These are phyloP conservation scores for Annulohypoxylon bovei DNA, from an alignment of 495 filamentous ascomycete species.

Conservation along the genomic window DNA sequence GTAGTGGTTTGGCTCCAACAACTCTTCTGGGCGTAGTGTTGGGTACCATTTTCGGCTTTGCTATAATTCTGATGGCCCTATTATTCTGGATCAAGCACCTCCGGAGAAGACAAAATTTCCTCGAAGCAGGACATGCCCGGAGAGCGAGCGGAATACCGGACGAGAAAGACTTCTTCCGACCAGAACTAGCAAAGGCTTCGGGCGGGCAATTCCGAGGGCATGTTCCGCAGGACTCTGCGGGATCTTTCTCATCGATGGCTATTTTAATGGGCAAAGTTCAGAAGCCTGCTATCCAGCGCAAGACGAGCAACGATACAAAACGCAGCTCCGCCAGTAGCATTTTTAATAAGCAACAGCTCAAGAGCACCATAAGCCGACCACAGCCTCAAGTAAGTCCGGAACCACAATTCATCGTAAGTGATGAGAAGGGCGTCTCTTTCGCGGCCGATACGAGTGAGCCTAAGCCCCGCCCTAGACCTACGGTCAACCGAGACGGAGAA, in stretches of 20 bases:
- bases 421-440: constrained; percentile 57
- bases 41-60: constrained; percentile 78
- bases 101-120: constrained; percentile 54
- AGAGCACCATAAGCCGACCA: constrained; percentile 64
- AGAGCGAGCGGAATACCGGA: constrained; percentile 63
- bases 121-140: constrained; percentile 58
- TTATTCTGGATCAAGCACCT: constrained; percentile 75
- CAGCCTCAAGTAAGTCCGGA: constrained; percentile 53
- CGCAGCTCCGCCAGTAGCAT: constrained; percentile 56
- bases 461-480: constrained; percentile 47
- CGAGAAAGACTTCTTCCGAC: constrained; percentile 63
- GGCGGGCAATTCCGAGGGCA: constrained; percentile 59
- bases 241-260: constrained; percentile 65
- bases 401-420: constrained; percentile 39
- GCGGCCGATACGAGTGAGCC: constrained; percentile 49
- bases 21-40: constrained; percentile 82
- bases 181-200: constrained; percentile 63
- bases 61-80: constrained; percentile 71
- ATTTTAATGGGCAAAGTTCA: constrained; percentile 63
- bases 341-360: constrained; percentile 62
- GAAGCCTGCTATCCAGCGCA: constrained; percentile 52
- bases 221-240: constrained; percentile 54
- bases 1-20: constrained; percentile 56
- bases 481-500: constrained; percentile 38
- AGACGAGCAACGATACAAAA: constrained; percentile 58